phyloP scores from a whole-genome alignment of 2,329 filamentous ascomycete species.

The Aureobasidium pullulans region DNA sequence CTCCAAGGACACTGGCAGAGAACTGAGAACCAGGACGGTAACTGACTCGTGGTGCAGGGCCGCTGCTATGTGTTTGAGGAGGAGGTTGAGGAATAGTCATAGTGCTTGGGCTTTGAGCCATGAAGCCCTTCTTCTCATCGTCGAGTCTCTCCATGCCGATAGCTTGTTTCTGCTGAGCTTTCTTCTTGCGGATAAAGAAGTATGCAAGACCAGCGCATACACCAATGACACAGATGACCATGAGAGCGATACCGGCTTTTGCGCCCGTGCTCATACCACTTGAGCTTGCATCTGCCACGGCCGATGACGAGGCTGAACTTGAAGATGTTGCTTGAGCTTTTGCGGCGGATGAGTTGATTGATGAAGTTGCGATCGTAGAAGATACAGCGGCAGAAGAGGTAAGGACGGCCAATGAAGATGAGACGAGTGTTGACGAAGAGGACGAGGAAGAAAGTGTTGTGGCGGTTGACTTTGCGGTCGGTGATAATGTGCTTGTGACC shows the following conservation, averaged over 20 bases:
- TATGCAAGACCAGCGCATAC: slow-evolving; percentile 61
- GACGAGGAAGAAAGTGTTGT: not conserved
- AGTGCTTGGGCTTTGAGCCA: slow-evolving; percentile 18
- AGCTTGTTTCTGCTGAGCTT: slow-evolving; percentile 47
- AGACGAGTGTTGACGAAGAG: not conserved
- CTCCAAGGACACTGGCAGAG: slow-evolving; percentile 54
- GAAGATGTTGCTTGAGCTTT: slow-evolving; percentile 2
- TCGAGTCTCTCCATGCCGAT: slow-evolving; percentile 22
- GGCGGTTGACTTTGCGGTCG: not conserved
- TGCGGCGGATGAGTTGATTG: not conserved
- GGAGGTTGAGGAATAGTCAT: slow-evolving; percentile 27
- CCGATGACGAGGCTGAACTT: not conserved
- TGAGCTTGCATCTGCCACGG: not conserved
- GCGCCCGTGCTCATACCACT: slow-evolving; percentile 38
- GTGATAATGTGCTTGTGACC: slow-evolving; percentile 1
- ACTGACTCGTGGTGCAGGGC: slow-evolving; percentile 70
- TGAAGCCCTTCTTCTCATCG: slow-evolving; percentile 34
- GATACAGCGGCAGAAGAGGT: slow-evolving; percentile 12
- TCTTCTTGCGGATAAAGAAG: slow-evolving; percentile 66
- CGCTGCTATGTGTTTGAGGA: slow-evolving; percentile 35
- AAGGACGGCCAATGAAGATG: not conserved
- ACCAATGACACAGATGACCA: slow-evolving; percentile 63
- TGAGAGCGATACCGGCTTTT: slow-evolving; percentile 81
- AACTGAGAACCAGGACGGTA: slow-evolving; percentile 80
- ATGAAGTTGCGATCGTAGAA: slow-evolving; percentile 10